These are phyloP conservation scores for Amanita muscaria DNA, from an alignment of 768 basidiomycete species.

Conservation along the genomic window DNA sequence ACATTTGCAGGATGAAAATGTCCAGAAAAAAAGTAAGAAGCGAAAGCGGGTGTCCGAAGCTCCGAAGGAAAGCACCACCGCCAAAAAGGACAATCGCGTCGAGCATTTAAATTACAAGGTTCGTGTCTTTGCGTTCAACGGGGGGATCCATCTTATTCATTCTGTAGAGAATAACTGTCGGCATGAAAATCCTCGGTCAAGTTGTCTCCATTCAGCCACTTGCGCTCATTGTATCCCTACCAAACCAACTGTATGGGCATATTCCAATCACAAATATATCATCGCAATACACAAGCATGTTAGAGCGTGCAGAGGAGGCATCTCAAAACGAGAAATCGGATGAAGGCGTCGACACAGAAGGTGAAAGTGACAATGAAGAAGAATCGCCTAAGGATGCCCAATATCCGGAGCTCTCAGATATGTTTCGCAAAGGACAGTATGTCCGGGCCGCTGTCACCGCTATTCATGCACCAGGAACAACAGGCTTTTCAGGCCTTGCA, in stretches of 20 bases:
- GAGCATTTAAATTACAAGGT: conserved; percentile 96
- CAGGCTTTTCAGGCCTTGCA: conserved; percentile 46
- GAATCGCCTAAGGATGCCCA: conserved; percentile 24
- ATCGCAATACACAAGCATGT: conserved; percentile 57
- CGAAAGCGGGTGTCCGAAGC: conserved; percentile 39
- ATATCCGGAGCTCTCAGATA: conserved; percentile 57
- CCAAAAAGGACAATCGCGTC: conserved; percentile 60
- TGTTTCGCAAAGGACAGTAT: conserved; percentile 84
- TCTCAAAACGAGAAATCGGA: conserved; percentile 37
- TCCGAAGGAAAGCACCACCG: conserved; percentile 23
- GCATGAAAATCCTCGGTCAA: conserved; percentile 86
- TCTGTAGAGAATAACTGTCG: conserved; percentile 61
- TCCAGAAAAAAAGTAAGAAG: conserved; percentile 34
- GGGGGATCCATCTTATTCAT: background rate
- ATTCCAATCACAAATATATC: conserved; percentile 92
- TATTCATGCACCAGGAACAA: conserved; percentile 59
- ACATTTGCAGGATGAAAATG: conserved; percentile 30
- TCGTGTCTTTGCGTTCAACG: conserved; percentile 9
- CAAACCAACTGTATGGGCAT: conserved; percentile 89
- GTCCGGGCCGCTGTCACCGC: conserved; percentile 68
- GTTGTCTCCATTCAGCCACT: conserved; percentile 82
- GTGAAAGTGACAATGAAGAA: conserved; percentile 40
- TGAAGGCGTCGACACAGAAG: conserved; percentile 26
- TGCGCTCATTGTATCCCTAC: conserved; percentile 87
- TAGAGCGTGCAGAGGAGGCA: conserved; percentile 56